Base-by-base conservation (phyloP, 2,329 filamentous ascomycete genomes). In the Ophiocordyceps unilateralis region DNA sequence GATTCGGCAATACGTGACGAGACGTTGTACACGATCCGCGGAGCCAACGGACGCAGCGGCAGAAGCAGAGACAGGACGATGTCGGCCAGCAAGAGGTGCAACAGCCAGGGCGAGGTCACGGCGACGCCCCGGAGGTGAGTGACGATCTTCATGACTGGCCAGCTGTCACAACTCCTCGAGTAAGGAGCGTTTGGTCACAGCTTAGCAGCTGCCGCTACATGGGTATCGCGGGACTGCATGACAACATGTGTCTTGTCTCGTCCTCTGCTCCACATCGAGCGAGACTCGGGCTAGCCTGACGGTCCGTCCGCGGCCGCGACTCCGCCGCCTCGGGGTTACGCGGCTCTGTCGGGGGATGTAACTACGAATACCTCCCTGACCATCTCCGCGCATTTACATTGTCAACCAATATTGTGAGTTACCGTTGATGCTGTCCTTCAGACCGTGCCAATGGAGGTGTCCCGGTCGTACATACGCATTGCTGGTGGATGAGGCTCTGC, bases 1-100 rank as follows among this genome's bases (percentile, higher is more conserved):
- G 65, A 64, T 49, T 56, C 63, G 34, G 74, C 75, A 46, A 78
- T 64, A 30, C 52, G 51, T 19, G 74, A 79, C 7, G 74, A 76
- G 34, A 64, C 49, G 48, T 70, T 50, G 56, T 78, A 77, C 42
- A 70, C 66, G 37, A 63, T 50, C 36, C 66, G 61, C 2, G 73
- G 74, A 42, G 62, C 60, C 44, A 72, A 46, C 44, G 59, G 58
- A 48, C 63, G 66, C 45, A 73, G 44, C 17, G 63, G 67, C 23
- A 74, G 60, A 36, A 74, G 59, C 9, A 66, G 49, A 11, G 68
- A 73, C 41, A 73, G 60, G 42, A 64, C 51, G 20, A 73, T 41
- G 53, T 78, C 72, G 50, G 70, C 68, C 34, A 68, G 45, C 45
- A 69, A 57, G 28, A 78, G 62, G 50, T 67, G 67, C 9, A 65